Evolutionary conservation across 805 yeast genomes (phyloP).

Genomic region (Lipomyces mesembrius): DNA sequence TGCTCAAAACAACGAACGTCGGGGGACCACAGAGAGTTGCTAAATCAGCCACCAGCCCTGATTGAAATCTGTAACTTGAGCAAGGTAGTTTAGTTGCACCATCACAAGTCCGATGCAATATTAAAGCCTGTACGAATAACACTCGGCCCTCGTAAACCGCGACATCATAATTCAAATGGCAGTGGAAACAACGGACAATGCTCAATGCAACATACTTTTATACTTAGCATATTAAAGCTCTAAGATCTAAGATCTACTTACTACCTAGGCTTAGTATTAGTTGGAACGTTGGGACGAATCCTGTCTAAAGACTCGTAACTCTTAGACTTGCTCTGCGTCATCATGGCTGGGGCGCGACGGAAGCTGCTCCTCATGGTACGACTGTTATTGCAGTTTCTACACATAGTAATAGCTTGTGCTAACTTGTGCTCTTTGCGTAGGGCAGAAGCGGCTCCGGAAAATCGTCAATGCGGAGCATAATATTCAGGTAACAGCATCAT

Average conservation of each 20-base stretch:
- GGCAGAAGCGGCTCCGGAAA: constrained; percentile 92
- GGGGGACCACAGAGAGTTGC: neutral
- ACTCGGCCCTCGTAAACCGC: too few species aligned
- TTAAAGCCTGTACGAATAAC: neutral
- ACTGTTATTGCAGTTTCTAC: neutral
- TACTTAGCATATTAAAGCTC: neutral
- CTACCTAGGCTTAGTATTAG: neutral
- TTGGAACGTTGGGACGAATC: neutral
- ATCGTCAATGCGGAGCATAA: constrained; percentile 95
- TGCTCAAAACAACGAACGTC: too few species aligned
- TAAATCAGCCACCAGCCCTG: neutral
- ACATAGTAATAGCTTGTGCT: neutral
- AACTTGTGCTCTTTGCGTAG: constrained; percentile 8
- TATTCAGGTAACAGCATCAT: constrained; percentile 55
- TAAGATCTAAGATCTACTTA: neutral
- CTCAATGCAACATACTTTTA: neutral
- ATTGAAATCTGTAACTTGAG: too few species aligned
- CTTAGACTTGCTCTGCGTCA: neutral
- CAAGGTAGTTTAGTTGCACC: too few species aligned
- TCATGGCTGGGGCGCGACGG: constrained; percentile 49
- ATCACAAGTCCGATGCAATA: neutral
- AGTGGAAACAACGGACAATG: neutral
- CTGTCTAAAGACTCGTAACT: neutral
- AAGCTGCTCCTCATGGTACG: constrained; percentile 65
- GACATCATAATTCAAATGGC: too few species aligned